phyloP scores from a whole-genome alignment of 129 eudicot species.

The Flaveria brownii region DNA sequence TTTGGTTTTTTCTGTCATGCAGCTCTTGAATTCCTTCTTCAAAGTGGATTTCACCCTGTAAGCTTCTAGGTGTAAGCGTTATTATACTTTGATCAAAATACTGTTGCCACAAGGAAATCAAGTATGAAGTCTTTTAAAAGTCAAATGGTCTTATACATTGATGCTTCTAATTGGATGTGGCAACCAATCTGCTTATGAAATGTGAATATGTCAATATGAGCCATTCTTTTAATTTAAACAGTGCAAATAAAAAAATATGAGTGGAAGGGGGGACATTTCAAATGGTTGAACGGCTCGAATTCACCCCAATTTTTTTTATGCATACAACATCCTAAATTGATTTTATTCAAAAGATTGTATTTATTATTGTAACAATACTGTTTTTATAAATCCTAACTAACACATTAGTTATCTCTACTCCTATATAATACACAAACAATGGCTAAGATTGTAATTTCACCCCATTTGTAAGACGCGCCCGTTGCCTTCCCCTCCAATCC shows the following conservation, averaged over 20 bases:
- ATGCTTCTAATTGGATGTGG: background rate
- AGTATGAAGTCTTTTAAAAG: background rate
- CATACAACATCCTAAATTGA: background rate
- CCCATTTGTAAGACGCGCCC: too few relatives aligned
- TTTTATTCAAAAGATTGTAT: background rate
- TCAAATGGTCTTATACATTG: background rate
- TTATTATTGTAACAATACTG: background rate
- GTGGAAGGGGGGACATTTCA: background rate
- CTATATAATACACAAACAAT: too few relatives aligned
- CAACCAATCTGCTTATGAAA: background rate
- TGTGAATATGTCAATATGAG: background rate
- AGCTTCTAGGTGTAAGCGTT: conserved; percentile 36
- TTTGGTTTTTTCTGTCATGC: conserved; percentile 98
- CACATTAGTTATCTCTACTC: too few relatives aligned
- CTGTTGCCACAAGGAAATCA: background rate
- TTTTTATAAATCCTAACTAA: too few relatives aligned
- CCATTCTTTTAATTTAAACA: background rate
- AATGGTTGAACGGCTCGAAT: background rate
- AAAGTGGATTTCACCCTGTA: conserved; percentile 96
- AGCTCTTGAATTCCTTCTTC: conserved; percentile 93
- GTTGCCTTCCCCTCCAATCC: too few relatives aligned
- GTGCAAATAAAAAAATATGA: background rate
- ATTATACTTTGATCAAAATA: background rate
- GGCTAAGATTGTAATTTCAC: too few relatives aligned
- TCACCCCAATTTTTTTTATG: background rate